A percentile compares a stretch with the other conserved stretches of the same genome.
These are phyloP conservation scores for Cladosporium sp. DNA, from an alignment of 2,329 filamentous ascomycete species.

Conservation along the genomic window DNA sequence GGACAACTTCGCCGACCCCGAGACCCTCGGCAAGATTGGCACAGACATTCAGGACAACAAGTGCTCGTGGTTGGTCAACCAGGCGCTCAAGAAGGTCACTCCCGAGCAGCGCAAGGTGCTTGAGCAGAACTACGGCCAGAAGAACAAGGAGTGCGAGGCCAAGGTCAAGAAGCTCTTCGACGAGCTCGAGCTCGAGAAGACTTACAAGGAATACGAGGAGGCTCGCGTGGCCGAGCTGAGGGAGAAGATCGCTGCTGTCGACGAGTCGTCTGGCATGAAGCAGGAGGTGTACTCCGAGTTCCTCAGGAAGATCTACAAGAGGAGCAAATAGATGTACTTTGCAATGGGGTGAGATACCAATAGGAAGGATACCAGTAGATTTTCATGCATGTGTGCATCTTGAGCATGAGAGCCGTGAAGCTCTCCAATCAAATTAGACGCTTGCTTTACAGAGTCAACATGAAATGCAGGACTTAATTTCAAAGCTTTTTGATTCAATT, in stretches of 20 bases:
- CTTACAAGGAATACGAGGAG: slow-evolving; percentile 88
- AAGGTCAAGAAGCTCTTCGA: slow-evolving; percentile 84
- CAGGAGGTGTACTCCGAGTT: slow-evolving; percentile 86
- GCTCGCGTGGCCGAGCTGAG: slow-evolving; percentile 74
- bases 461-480: too few species aligned
- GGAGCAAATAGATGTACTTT: slow-evolving; percentile 68
- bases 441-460: too few species aligned
- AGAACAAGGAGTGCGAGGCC: slow-evolving; percentile 77
- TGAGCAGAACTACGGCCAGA: slow-evolving; percentile 89
- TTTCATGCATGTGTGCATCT: neutral
- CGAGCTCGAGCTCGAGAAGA: slow-evolving; percentile 76
- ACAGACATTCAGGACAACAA: slow-evolving; percentile 99
- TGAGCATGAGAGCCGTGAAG: neutral
- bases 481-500: too few species aligned
- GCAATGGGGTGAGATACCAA: neutral
- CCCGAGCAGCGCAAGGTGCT: slow-evolving; percentile 84
- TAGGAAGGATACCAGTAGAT: neutral
- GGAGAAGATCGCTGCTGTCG: slow-evolving; percentile 69
- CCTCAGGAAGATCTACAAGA: slow-evolving; percentile 95
- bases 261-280: slow-evolving; percentile 85
- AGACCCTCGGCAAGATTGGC: slow-evolving; percentile 95
- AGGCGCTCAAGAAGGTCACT: slow-evolving; percentile 74
- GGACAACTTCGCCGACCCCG: slow-evolving; percentile 91
- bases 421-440: neutral
- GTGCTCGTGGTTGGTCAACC: slow-evolving; percentile 97